Base-by-base conservation (phyloP, 495 filamentous ascomycete species). In the Penicillium psychrofluorescens region DNA sequence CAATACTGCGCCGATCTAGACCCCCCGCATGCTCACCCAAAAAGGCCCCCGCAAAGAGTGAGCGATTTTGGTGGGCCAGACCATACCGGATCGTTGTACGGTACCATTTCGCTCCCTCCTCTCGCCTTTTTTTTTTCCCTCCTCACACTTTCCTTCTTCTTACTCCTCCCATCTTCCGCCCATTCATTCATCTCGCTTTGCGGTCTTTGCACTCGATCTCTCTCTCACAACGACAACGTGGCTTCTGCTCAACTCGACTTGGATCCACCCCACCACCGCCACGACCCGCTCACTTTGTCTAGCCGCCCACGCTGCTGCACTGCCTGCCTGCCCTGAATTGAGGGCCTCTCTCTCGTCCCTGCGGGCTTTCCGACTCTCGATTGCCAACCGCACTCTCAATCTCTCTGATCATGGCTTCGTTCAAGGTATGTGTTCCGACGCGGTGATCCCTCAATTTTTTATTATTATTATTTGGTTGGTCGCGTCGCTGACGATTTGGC, bases 391-490 rank as follows among this genome's bases (percentile, higher is more conserved):
- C 32, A 11, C 39, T 49, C 56, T 51, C 51, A 46, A 60, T 56
- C 41, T 51, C 52, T 53, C 51, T 45, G 40, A 62, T 45, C 44
- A 72, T 72, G 69, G 67, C 69, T 42, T 72, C 69, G 28, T 71
- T 72, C 67, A 71, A 71, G 54, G 69, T 72, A 62, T 6, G 48
- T 48, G 39, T 6, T 8, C 10, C 33, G 16, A 29, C 13, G 29
- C 12, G 14, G 29, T 16, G 7, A 7, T 29, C 34, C 7, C 14
- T 30, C n/a, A 15, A 36, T 29, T 11, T 11, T 30, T 12, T n/a
- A 6, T 29, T 16, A n/a, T n/a, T n/a, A n/a, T 36, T 36, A 27
- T 38, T 31, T 10, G 34, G 41, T 37, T 11, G 30, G 31, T 31
- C 15, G 22, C 28, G 15, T 41, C 41, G 33, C 55, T 61, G 46